Evolutionary conservation across 495 filamentous ascomycete genomes (phyloP).

Genomic region (Staphylotrichum longicolle): DNA sequence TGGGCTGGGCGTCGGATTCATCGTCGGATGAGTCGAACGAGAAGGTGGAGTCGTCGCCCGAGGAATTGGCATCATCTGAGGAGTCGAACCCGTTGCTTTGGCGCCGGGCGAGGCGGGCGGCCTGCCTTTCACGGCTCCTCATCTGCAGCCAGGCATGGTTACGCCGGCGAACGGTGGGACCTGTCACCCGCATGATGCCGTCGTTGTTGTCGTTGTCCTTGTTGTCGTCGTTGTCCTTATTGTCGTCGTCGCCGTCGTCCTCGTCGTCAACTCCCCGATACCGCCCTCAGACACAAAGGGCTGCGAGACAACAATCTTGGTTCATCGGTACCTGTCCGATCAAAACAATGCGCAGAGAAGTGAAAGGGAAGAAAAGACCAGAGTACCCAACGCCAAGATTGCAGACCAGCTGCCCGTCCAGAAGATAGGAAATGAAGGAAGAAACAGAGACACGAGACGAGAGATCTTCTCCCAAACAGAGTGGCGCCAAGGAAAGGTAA

Average conservation of each 20-base stretch:
- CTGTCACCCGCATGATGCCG: constrained; percentile 22
- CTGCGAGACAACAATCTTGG: not conserved
- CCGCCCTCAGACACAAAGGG: not conserved
- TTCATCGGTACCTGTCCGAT: constrained; percentile 20
- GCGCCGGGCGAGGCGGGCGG: constrained; percentile 10
- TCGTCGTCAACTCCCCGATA: not conserved
- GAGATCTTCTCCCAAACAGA: constrained; percentile 13
- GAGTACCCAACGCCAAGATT: constrained; percentile 14
- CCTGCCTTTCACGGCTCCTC: constrained; percentile 15
- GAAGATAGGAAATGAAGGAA: constrained; percentile 4
- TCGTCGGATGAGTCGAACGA: constrained; percentile 3
- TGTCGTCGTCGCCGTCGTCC: not conserved
- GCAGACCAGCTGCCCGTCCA: constrained; percentile 25
- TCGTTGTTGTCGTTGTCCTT: not conserved
- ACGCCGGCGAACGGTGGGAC: constrained; percentile 21
- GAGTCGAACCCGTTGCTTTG: constrained; percentile 12
- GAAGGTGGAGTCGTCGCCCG: not conserved
- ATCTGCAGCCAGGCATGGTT: constrained; percentile 26
- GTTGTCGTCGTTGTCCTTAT: too few relatives aligned
- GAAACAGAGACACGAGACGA: constrained; percentile 12
- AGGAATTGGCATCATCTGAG: constrained; percentile 5
- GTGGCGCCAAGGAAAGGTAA: constrained; percentile 14
- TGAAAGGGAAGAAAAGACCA: not conserved
- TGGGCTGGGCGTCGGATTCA: not conserved
- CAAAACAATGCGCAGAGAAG: constrained; percentile 7